Conservation (phyloP, 805 yeast genomes). For the Isabelozyma pseudorhagii region DNA sequence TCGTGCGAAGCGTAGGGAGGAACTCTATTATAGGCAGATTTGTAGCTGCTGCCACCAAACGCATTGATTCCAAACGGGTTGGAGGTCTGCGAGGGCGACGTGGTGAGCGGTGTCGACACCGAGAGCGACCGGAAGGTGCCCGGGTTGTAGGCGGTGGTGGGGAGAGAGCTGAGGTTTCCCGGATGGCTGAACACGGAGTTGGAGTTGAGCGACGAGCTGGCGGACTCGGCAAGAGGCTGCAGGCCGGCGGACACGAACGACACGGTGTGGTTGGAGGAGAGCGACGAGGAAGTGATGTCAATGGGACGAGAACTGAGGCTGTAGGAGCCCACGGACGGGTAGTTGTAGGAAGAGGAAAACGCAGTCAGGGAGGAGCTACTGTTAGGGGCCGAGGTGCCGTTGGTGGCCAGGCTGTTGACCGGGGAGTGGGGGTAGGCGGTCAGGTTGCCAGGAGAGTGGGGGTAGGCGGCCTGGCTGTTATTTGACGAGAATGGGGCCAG, state of each 20-base stretch:
- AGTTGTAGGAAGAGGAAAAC: not conserved
- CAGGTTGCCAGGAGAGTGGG: no score
- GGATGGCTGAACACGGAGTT: not conserved
- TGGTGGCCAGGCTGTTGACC: no score
- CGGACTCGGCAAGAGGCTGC: not conserved
- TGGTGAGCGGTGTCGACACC: not conserved
- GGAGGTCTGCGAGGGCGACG: not conserved
- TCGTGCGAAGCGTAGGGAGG: constrained; percentile 2
- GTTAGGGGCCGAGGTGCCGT: not conserved
- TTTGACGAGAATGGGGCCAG: no score
- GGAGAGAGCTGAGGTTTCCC: not conserved
- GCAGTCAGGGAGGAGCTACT: not conserved
- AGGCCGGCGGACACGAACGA: constrained; percentile 5
- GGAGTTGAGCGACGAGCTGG: not conserved
- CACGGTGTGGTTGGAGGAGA: constrained; percentile 7
- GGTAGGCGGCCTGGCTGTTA: no score
- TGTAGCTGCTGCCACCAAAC: not conserved
- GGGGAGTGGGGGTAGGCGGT: no score
- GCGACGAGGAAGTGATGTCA: constrained; percentile 7
- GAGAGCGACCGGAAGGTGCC: not conserved
- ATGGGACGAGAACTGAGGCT: constrained; percentile 9
- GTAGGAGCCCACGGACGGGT: not conserved
- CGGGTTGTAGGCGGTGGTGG: not conserved
- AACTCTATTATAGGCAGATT: not conserved
- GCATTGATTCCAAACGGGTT: not conserved